These are phyloP conservation scores for Solanum corneliomulleri DNA, from an alignment of 257 asterid genomes.

Conservation along the genomic window DNA sequence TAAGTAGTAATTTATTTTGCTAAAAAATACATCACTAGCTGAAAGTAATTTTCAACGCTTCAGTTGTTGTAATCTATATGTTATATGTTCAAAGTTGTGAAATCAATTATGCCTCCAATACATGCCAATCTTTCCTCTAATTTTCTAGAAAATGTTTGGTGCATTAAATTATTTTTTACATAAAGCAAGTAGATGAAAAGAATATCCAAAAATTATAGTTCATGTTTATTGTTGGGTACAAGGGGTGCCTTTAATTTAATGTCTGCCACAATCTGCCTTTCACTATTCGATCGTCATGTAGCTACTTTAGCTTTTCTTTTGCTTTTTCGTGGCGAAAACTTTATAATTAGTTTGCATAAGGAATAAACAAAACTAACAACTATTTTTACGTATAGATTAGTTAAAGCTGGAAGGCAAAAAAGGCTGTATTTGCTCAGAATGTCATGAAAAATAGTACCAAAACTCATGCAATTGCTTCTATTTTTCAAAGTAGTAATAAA, in stretches of 20 bases:
- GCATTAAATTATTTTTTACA: neutral
- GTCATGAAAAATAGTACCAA: neutral
- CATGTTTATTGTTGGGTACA: neutral
- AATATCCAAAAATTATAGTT: neutral
- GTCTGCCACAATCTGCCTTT: neutral
- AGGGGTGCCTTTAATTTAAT: neutral
- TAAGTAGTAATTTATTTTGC: no score
- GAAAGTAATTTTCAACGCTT: neutral
- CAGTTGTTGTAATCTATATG: neutral
- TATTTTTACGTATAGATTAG: neutral
- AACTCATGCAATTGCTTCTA: neutral
- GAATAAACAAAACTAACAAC: neutral
- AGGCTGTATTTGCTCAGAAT: neutral
- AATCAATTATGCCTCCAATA: neutral
- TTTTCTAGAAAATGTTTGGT: neutral
- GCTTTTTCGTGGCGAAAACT: neutral
- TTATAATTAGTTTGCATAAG: neutral
- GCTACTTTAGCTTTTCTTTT: conserved; percentile 5
- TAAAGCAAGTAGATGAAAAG: neutral
- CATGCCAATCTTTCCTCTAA: neutral
- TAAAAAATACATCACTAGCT: neutral
- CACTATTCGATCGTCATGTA: neutral
- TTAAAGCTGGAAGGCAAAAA: neutral
- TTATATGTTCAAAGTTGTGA: neutral
- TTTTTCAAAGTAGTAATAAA: neutral